phyloP scores from a whole-genome alignment of 441 rosid genomes.

The Croton setiger region DNA sequence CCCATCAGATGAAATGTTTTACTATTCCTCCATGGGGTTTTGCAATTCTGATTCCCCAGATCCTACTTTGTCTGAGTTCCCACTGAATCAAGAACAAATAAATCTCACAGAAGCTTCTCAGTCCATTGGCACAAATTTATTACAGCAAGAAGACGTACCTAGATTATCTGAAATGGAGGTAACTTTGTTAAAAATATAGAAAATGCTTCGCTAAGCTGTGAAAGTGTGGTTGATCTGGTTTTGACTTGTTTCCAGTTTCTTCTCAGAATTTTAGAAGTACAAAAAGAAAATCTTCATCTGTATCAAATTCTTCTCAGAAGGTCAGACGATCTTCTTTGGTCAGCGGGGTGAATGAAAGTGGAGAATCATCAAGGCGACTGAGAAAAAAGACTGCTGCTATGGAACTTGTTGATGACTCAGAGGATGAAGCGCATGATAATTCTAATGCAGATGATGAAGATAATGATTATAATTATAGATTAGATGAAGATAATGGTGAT shows the following conservation, averaged over 20 bases:
- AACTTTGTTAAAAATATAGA: constrained; percentile 15
- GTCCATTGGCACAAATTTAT: constrained; percentile 3
- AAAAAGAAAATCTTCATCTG: constrained; percentile 26
- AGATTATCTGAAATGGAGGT: constrained; percentile 37
- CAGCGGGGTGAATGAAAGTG: constrained; percentile 23
- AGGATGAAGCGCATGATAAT: constrained; percentile 31
- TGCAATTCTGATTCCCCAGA: constrained; percentile 26
- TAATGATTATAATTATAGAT: constrained; percentile 23
- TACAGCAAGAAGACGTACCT: constrained; percentile 27
- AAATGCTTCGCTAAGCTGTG: background rate
- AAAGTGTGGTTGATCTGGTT: background rate
- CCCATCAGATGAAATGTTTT: constrained; percentile 28
- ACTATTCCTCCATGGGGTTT: constrained; percentile 34
- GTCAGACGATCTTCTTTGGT: constrained; percentile 23
- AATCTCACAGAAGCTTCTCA: constrained; percentile 30
- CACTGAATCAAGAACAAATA: constrained; percentile 32
- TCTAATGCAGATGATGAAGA: constrained; percentile 32
- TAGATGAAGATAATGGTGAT: constrained; percentile 25
- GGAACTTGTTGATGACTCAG: constrained; percentile 33
- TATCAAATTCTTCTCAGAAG: constrained; percentile 22
- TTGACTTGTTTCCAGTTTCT: constrained; percentile 13
- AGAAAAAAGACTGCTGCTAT: constrained; percentile 32
- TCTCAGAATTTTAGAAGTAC: constrained; percentile 31
- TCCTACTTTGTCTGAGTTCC: constrained; percentile 36
- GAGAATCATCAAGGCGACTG: constrained; percentile 36